phyloP scores from a whole-genome alignment of 108 stramenopile genomes.

The Cyclotella cryptica region DNA sequence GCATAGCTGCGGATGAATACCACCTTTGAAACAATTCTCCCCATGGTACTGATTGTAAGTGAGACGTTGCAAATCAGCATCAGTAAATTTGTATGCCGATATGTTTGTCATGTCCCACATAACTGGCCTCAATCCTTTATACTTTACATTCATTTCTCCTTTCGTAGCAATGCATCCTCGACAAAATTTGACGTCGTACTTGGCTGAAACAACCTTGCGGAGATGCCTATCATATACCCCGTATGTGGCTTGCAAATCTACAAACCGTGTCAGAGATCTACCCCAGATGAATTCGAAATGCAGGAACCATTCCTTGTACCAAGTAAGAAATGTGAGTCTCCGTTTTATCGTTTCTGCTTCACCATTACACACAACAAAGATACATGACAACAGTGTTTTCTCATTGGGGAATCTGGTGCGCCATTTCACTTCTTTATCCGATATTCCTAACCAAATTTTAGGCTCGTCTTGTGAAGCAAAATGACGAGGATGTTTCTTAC shows the following conservation, averaged over 20 bases:
- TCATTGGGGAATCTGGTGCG: constrained; percentile 25
- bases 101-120: no score
- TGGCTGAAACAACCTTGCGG: not conserved
- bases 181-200: not conserved
- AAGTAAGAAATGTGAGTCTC: constrained; percentile 26
- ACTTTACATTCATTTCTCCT: constrained; percentile 6
- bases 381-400: constrained; percentile 15
- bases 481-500: not conserved
- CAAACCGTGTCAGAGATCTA: constrained; percentile 1
- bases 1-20: no score
- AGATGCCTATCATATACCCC: not conserved
- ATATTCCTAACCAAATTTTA: not conserved
- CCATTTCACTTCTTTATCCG: constrained; percentile 7
- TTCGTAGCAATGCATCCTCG: not conserved
- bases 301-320: constrained; percentile 49
- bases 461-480: not conserved
- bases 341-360: constrained; percentile 12
- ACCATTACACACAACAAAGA: constrained; percentile 31
- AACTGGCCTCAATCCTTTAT: no score
- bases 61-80: no score
- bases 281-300: constrained; percentile 31
- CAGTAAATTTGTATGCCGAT: no score
- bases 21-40: no score
- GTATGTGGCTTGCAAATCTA: not conserved
- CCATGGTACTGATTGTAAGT: no score